These are phyloP conservation scores for Didymella exigua DNA, from an alignment of 2,329 filamentous ascomycete species.

Conservation along the genomic window DNA sequence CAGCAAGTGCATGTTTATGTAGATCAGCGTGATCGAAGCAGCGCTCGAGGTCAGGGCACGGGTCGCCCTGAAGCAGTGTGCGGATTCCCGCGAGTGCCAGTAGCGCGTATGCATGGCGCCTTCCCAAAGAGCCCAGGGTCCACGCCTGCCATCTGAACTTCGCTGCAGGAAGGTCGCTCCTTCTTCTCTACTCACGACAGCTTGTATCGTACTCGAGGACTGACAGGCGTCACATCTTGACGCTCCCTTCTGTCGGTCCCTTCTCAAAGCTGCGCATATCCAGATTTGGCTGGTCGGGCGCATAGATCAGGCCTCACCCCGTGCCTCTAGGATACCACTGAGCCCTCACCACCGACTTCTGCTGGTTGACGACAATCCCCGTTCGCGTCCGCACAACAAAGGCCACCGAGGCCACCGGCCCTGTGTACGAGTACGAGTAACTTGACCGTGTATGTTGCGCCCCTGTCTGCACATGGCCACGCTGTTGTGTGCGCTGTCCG, in stretches of 20 bases:
- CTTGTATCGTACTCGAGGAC: constrained; percentile 8
- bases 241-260: constrained; percentile 15
- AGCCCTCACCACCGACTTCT: constrained; percentile 21
- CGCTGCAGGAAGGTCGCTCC: constrained; percentile 8
- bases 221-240: constrained; percentile 13
- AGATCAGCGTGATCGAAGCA: constrained; percentile 13
- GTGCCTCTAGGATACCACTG: constrained; percentile 16
- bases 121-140: constrained; percentile 19
- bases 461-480: constrained; percentile 25
- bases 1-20: constrained; percentile 3
- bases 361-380: constrained; percentile 16
- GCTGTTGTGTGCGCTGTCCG: constrained; percentile 10
- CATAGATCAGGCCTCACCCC: constrained; percentile 20
- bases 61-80: constrained; percentile 10
- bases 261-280: constrained; percentile 13
- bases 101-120: constrained; percentile 19
- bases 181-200: constrained; percentile 10
- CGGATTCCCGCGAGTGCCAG: constrained; percentile 14
- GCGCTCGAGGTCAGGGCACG: constrained; percentile 4
- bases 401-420: constrained; percentile 31
- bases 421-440: constrained; percentile 32
- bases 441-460: constrained; percentile 26
- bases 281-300: constrained; percentile 14
- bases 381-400: constrained; percentile 20
- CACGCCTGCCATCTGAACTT: constrained; percentile 16